These are phyloP conservation scores for Yamadazyma takamatsuzukensis DNA, from an alignment of 805 yeast species.

Conservation along the genomic window DNA sequence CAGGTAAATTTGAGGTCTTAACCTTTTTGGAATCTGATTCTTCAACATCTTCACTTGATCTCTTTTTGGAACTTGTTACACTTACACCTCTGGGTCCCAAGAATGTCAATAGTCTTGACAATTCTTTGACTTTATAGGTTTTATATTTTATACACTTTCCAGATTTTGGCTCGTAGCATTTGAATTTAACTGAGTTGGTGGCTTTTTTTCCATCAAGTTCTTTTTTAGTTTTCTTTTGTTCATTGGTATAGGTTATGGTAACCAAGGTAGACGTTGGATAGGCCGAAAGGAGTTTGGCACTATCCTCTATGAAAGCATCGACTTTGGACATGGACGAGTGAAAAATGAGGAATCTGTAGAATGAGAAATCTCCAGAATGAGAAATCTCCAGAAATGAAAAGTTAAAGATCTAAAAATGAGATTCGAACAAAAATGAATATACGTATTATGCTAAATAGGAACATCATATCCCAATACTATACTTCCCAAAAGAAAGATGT, in stretches of 20 bases:
- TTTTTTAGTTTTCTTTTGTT: conserved; percentile 19
- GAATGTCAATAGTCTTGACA: conserved; percentile 67
- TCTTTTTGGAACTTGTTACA: conserved; percentile 9
- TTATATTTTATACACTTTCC: conserved; percentile 59
- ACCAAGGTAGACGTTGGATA: conserved; percentile 33
- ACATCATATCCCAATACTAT: conserved; percentile 26
- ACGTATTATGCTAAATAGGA: conserved; percentile 21
- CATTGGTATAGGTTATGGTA: conserved; percentile 35
- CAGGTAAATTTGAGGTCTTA: conserved; percentile 15
- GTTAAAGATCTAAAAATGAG: too few species aligned
- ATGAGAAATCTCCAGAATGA: too few species aligned
- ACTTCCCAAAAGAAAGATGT: conserved; percentile 59
- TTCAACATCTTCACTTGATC: conserved; percentile 5
- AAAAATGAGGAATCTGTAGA: too few species aligned
- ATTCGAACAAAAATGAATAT: too few species aligned
- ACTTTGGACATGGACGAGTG: too few species aligned
- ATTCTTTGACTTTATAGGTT: conserved; percentile 66
- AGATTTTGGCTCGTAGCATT: conserved; percentile 59
- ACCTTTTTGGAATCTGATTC: conserved; percentile 5
- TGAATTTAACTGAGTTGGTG: conserved; percentile 45
- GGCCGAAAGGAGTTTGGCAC: conserved; percentile 29
- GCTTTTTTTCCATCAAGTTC: conserved; percentile 16
- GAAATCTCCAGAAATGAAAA: too few species aligned
- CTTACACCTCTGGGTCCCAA: conserved; percentile 67
- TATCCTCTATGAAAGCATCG: conserved; percentile 11